A percentile compares a stretch with the other conserved stretches of the same genome.
phyloP scores from a whole-genome alignment of 1,139 yeast species.

The Lipomyces yarrowii region DNA sequence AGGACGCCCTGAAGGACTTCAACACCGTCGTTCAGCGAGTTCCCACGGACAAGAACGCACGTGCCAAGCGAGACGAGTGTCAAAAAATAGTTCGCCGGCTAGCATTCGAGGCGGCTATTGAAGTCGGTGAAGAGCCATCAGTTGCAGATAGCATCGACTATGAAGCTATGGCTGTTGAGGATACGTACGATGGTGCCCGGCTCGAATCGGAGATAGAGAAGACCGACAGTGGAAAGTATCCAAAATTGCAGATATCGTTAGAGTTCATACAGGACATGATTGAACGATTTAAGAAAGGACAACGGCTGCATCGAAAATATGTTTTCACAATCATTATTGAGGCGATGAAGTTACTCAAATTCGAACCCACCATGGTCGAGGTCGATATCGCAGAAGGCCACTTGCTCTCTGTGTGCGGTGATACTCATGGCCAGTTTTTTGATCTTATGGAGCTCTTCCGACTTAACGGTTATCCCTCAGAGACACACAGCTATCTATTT shows the following conservation, averaged over 20 bases:
- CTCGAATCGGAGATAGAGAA: slow-evolving; percentile 47
- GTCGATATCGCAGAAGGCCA: slow-evolving; percentile 50
- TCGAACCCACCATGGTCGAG: slow-evolving; percentile 79
- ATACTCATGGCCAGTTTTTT: slow-evolving; percentile 95
- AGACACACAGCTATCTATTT: slow-evolving; percentile 75
- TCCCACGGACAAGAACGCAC: slow-evolving; percentile 73
- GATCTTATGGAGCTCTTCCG: slow-evolving; percentile 81
- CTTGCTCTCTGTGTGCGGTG: slow-evolving; percentile 85
- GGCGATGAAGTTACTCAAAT: slow-evolving; percentile 63
- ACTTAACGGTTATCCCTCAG: slow-evolving; percentile 67
- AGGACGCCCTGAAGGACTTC: slow-evolving; percentile 73
- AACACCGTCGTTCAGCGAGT: slow-evolving; percentile 61
- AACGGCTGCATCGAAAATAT: slow-evolving; percentile 73
- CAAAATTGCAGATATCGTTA: slow-evolving; percentile 43
- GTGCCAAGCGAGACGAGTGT: slow-evolving; percentile 64
- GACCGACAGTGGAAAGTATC: slow-evolving; percentile 25
- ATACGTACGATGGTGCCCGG: slow-evolving; percentile 65
- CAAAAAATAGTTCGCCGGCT: slow-evolving; percentile 67
- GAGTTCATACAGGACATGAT: slow-evolving; percentile 69
- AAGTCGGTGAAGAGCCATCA: slow-evolving; percentile 58
- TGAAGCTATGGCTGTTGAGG: slow-evolving; percentile 49
- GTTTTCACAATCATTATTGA: slow-evolving; percentile 81
- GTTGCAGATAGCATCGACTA: slow-evolving; percentile 32
- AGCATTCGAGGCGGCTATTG: slow-evolving; percentile 87
- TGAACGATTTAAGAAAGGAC: slow-evolving; percentile 69